A percentile compares a stretch with the other conserved stretches of the same genome.
These are phyloP conservation scores for Metrosideros polymorpha DNA, from an alignment of 441 rosid species.

Conservation along the genomic window DNA sequence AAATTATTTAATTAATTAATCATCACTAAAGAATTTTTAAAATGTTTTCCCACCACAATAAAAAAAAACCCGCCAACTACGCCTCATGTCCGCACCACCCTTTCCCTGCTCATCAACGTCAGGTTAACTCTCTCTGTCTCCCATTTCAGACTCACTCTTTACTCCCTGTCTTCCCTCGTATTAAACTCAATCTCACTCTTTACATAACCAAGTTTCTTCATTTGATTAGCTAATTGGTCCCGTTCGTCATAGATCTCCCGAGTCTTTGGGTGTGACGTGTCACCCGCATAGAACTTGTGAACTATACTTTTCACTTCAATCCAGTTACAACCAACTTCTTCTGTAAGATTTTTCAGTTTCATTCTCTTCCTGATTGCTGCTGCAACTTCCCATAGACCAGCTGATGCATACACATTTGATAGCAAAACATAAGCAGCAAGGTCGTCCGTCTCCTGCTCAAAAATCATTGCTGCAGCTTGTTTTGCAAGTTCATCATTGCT, in stretches of 20 bases:
- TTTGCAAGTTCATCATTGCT: slow-evolving; percentile 35
- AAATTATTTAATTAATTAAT: no score
- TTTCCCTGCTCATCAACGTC: no score
- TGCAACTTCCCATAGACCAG: slow-evolving; percentile 46
- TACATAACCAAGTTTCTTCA: slow-evolving; percentile 43
- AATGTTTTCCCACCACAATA: no score
- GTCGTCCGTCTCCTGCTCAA: slow-evolving; percentile 37
- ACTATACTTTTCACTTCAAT: slow-evolving; percentile 53
- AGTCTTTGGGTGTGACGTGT: slow-evolving; percentile 37
- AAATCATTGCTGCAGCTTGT: slow-evolving; percentile 40
- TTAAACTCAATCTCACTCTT: no score
- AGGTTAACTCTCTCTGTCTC: no score
- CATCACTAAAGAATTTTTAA: no score
- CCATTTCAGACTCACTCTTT: no score
- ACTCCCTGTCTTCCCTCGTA: no score
- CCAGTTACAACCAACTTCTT: slow-evolving; percentile 78
- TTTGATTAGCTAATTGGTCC: slow-evolving; percentile 21
- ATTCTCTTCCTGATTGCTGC: slow-evolving; percentile 37
- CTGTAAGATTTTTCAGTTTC: slow-evolving; percentile 42
- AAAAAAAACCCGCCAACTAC: no score
- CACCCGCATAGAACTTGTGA: slow-evolving; percentile 50
- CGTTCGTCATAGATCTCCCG: slow-evolving; percentile 24
- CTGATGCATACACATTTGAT: slow-evolving; percentile 43
- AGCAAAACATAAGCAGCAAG: slow-evolving; percentile 52
- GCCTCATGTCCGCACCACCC: no score